Percentiles rank a stretch among this genome's conserved stretches.
phyloP scores from a whole-genome alignment of 192 early-diverging fungal genomes.

The Allomyces macrogynus region DNA sequence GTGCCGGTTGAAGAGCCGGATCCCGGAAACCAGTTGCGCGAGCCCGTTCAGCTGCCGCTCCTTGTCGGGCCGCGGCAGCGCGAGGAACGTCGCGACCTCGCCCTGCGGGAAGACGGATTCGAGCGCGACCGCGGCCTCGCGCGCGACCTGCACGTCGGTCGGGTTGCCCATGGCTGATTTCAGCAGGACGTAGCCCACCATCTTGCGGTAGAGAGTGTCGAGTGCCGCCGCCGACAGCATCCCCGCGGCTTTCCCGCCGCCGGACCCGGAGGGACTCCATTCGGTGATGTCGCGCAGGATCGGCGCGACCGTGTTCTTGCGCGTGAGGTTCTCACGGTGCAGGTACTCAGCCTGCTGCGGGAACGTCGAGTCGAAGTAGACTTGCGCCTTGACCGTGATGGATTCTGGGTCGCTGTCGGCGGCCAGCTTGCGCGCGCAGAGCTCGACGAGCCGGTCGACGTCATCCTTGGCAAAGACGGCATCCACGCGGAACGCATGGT shows the following conservation, averaged over 20 bases:
- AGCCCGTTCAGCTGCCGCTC: slow-evolving; percentile 38
- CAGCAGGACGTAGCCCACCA: slow-evolving; percentile 31
- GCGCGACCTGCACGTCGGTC: slow-evolving; percentile 33
- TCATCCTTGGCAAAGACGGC: slow-evolving; percentile 25
- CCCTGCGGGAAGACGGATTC: slow-evolving; percentile 42
- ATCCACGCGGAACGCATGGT: slow-evolving; percentile 25
- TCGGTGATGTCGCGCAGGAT: slow-evolving; percentile 26
- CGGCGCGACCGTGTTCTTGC: slow-evolving; percentile 17
- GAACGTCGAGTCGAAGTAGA: slow-evolving; percentile 42
- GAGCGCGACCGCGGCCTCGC: slow-evolving; percentile 36
- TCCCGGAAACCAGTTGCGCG: slow-evolving; percentile 33
- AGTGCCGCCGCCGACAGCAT: slow-evolving; percentile 1
- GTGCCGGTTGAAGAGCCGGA: slow-evolving; percentile 36
- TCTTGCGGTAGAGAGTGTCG: slow-evolving; percentile 28
- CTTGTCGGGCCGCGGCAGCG: slow-evolving; percentile 25
- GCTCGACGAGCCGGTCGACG: slow-evolving; percentile 30
- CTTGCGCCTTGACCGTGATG: slow-evolving; percentile 35
- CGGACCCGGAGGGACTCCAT: no score
- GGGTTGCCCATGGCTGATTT: slow-evolving; percentile 27
- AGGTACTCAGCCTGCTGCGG: slow-evolving; percentile 38
- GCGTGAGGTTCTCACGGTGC: slow-evolving; percentile 22
- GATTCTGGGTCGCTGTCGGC: slow-evolving; percentile 12
- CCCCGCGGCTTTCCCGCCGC: slow-evolving; percentile 27
- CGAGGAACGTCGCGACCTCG: slow-evolving; percentile 31
- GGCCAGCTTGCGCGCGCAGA: slow-evolving; percentile 26